A percentile compares a stretch with the other conserved stretches of the same genome.
These are phyloP conservation scores for Pleurotus salmoneostramineus DNA, from an alignment of 768 basidiomycete genomes.

Conservation along the genomic window DNA sequence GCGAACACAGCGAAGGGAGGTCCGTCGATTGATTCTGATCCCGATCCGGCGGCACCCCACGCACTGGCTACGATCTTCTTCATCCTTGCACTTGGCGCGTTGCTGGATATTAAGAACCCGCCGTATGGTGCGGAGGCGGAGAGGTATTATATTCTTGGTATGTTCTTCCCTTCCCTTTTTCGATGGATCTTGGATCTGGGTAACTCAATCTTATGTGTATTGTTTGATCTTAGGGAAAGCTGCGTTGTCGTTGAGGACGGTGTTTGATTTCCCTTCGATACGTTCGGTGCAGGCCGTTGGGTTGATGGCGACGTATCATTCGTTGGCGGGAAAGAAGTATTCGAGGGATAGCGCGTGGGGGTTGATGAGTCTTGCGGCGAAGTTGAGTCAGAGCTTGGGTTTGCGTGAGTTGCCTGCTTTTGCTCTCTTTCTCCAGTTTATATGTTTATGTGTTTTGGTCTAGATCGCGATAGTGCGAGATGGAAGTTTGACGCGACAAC, in stretches of 20 bases:
- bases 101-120: constrained; percentile 47
- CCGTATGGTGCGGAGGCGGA: constrained; percentile 60
- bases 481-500: constrained; percentile 34
- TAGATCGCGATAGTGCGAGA: constrained; percentile 37
- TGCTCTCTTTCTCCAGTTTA: too few species aligned
- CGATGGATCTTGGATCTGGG: too few species aligned
- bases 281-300: constrained; percentile 59
- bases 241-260: constrained; percentile 44
- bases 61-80: constrained; percentile 53
- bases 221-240: constrained; percentile 22
- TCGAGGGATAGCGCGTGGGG: constrained; percentile 47
- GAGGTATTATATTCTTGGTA: constrained; percentile 53
- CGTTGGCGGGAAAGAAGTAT: constrained; percentile 47
- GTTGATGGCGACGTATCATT: constrained; percentile 54
- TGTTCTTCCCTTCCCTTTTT: neutral
- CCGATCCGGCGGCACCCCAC: constrained; percentile 30
- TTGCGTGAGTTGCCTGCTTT: constrained; percentile 23
- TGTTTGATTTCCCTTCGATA: constrained; percentile 52
- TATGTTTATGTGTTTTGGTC: too few species aligned
- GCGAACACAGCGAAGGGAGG: constrained; percentile 2
- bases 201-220: too few species aligned
- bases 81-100: constrained; percentile 56
- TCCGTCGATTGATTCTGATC: constrained; percentile 10
- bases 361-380: constrained; percentile 52
- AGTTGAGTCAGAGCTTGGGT: constrained; percentile 52